Conservation (phyloP, 306 rosid genomes). For the Leucaena leucocephala region DNA sequence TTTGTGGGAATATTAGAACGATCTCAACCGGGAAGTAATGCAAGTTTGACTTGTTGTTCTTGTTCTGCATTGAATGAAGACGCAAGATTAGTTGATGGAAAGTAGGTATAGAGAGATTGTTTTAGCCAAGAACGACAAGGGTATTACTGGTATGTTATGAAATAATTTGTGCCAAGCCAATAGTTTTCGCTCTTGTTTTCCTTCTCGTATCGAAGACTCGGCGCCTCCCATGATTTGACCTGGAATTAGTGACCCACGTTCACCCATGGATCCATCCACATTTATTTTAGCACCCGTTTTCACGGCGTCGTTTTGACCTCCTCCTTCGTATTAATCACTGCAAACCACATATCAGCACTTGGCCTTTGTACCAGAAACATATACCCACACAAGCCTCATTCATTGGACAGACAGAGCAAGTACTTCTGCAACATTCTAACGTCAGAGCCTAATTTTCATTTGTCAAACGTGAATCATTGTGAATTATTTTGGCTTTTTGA, state of each 20-base stretch:
- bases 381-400: background rate
- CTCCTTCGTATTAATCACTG: background rate
- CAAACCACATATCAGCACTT: background rate
- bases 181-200: background rate
- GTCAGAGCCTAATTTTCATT: background rate
- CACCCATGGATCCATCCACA: slow-evolving; percentile 23
- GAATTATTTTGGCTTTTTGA: background rate
- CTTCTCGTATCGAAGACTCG: background rate
- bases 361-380: background rate
- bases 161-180: background rate
- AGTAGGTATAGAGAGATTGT: background rate
- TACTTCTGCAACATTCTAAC: background rate
- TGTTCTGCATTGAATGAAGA: slow-evolving; percentile 40
- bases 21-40: background rate
- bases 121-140: background rate
- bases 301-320: slow-evolving; percentile 31
- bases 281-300: slow-evolving; percentile 36
- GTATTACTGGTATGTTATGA: background rate
- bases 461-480: background rate
- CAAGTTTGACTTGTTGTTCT: too few species aligned
- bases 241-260: slow-evolving; percentile 24
- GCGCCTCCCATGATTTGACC: slow-evolving; percentile 29
- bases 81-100: slow-evolving; percentile 37
- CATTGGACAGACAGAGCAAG: background rate
- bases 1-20: background rate